Conservation (phyloP, 768 basidiomycete genomes). For the Amanita muscaria region DNA sequence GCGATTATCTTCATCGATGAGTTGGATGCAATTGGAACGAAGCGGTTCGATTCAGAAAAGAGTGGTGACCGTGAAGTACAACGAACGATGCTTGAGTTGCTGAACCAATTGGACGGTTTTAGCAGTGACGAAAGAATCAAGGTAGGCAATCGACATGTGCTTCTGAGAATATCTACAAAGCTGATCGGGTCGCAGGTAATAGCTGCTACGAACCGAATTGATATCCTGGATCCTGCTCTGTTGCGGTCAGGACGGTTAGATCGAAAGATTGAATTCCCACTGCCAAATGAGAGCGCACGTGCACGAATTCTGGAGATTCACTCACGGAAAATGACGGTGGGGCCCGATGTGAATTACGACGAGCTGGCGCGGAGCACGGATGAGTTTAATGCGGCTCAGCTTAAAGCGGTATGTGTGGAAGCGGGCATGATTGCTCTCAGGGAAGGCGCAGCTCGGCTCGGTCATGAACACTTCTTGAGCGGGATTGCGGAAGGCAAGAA, state of each 20-base stretch:
- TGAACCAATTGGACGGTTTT: slow-evolving; percentile 98
- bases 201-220: slow-evolving; percentile 97
- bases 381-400: slow-evolving; percentile 95
- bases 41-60: slow-evolving; percentile 98
- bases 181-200: slow-evolving; percentile 59
- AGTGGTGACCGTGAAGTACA: slow-evolving; percentile 99
- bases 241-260: slow-evolving; percentile 96
- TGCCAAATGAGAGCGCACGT: slow-evolving; percentile 94
- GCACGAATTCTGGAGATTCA: slow-evolving; percentile 96
- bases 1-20: slow-evolving; percentile 99
- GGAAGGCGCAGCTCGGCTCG: slow-evolving; percentile 82
- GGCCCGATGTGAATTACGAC: slow-evolving; percentile 88
- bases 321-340: slow-evolving; percentile 89
- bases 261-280: slow-evolving; percentile 96
- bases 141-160: slow-evolving; percentile 32
- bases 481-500: slow-evolving; percentile 79
- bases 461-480: slow-evolving; percentile 93
- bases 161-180: slow-evolving; percentile 5
- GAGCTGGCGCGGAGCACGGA: slow-evolving; percentile 95
- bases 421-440: slow-evolving; percentile 98
- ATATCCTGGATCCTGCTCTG: slow-evolving; percentile 96
- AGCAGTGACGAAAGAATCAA: slow-evolving; percentile 96
- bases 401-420: slow-evolving; percentile 98
- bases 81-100: slow-evolving; percentile 96
- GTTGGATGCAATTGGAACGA: slow-evolving; percentile 97